A percentile compares a stretch with the other conserved stretches of the same genome.
Conservation (phyloP, 495 filamentous ascomycete species). For the Neurospora tetraspora region DNA sequence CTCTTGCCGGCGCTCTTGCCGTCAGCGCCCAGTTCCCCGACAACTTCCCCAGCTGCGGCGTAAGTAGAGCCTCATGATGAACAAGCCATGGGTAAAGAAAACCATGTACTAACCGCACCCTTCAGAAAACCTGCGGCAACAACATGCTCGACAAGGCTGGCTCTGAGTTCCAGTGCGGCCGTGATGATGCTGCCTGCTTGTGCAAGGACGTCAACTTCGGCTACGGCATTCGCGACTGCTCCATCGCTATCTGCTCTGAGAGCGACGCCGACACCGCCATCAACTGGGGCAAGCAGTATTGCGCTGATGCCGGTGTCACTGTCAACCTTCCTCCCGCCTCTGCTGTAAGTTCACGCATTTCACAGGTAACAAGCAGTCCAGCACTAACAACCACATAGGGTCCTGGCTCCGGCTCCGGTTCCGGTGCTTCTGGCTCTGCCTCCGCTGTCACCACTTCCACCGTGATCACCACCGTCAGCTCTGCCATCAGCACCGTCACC, state of each 20-base stretch:
- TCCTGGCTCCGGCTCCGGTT: background rate
- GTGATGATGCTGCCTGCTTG: conserved; percentile 51
- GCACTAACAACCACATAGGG: background rate
- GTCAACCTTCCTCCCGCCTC: conserved; percentile 19
- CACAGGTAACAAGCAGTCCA: background rate
- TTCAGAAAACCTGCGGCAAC: conserved; percentile 57
- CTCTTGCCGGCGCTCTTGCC: conserved; percentile 17
- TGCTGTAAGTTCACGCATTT: conserved; percentile 3
- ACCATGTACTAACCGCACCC: conserved; percentile 3
- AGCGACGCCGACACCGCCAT: conserved; percentile 21
- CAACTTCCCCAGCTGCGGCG: conserved; percentile 28
- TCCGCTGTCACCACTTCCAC: conserved; percentile 17
- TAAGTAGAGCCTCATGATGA: conserved; percentile 21
- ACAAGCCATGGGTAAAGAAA: background rate
- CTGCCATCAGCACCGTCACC: conserved; percentile 14
- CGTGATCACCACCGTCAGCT: conserved; percentile 20
- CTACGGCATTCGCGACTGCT: conserved; percentile 74
- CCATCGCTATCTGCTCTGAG: conserved; percentile 49
- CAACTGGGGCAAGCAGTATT: conserved; percentile 25
- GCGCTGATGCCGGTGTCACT: conserved; percentile 12
- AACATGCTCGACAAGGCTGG: conserved; percentile 60
- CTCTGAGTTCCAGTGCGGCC: conserved; percentile 46
- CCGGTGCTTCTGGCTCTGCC: background rate
- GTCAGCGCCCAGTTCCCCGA: conserved; percentile 22
- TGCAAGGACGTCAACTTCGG: conserved; percentile 59